Evolutionary conservation across 441 rosid species (phyloP).

Genomic region (Adansonia gregorii): DNA sequence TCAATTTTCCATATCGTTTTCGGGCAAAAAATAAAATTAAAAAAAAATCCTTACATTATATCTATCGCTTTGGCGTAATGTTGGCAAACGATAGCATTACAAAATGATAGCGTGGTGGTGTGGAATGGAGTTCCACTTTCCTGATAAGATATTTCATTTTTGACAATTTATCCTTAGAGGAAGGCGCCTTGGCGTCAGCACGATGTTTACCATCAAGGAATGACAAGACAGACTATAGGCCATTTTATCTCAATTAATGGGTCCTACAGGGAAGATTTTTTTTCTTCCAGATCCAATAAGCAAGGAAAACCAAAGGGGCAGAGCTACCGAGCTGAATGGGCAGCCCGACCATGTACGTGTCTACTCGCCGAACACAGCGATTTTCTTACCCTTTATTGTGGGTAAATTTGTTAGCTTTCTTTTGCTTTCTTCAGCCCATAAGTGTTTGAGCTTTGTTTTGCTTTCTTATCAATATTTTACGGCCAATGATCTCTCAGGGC

Average conservation of each 20-base stretch:
- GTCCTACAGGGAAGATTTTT: neutral
- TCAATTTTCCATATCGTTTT: neutral
- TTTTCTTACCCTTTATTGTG: too few relatives aligned
- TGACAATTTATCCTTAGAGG: neutral
- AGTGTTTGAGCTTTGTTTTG: neutral
- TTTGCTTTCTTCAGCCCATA: neutral
- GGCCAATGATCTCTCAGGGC: neutral
- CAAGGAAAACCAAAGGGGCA: too few relatives aligned
- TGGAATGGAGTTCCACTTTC: neutral
- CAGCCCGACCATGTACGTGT: too few relatives aligned
- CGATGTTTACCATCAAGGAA: constrained; percentile 23
- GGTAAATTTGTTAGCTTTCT: too few relatives aligned
- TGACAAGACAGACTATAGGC: too few relatives aligned
- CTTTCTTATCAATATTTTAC: neutral
- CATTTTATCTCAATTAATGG: neutral
- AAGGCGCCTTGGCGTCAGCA: neutral
- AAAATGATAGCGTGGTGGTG: neutral
- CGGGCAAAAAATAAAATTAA: neutral
- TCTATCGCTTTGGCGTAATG: neutral
- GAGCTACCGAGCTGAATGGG: too few relatives aligned
- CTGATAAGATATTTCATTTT: constrained; percentile 18
- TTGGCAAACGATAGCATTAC: constrained; percentile 2
- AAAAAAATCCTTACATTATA: neutral
- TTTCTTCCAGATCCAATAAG: too few relatives aligned
- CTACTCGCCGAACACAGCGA: too few relatives aligned